A percentile compares a stretch with the other conserved stretches of the same genome.
phyloP scores from a whole-genome alignment of 2,329 filamentous ascomycete genomes.

The Xylariales sp. region DNA sequence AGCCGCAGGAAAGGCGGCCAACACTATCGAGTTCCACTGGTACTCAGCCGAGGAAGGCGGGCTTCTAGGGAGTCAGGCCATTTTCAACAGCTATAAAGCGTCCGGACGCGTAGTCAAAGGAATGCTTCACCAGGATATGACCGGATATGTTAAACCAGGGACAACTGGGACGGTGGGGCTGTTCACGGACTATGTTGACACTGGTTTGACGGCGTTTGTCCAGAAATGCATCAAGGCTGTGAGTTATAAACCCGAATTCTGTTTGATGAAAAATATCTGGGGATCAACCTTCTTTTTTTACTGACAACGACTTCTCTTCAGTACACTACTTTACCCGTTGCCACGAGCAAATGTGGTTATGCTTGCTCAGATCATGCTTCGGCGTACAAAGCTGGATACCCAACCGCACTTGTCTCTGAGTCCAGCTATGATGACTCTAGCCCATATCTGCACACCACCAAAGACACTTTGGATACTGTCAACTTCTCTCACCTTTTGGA shows the following conservation, averaged over 20 bases:
- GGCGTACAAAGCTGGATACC: slow-evolving; percentile 61
- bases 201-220: slow-evolving; percentile 29
- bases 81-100: slow-evolving; percentile 32
- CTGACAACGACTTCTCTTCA: no score
- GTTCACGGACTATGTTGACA: slow-evolving; percentile 34
- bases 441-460: slow-evolving; percentile 68
- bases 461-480: slow-evolving; percentile 67
- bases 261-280: no score
- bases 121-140: slow-evolving; percentile 42
- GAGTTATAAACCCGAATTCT: no score
- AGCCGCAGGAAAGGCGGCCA: slow-evolving; percentile 56
- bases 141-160: slow-evolving; percentile 29
- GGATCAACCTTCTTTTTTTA: no score
- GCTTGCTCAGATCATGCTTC: slow-evolving; percentile 67
- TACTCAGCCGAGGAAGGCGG: slow-evolving; percentile 81
- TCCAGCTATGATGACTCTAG: slow-evolving; percentile 55
- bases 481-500: slow-evolving; percentile 63
- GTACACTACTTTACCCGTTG: slow-evolving; percentile 34
- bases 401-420: slow-evolving; percentile 61
- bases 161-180: slow-evolving; percentile 28
- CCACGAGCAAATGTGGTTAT: slow-evolving; percentile 48
- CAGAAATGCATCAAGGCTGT: slow-evolving; percentile 28
- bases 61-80: slow-evolving; percentile 64
- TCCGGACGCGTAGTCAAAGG: slow-evolving; percentile 29
- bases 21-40: slow-evolving; percentile 84